Conservation (phyloP, 1,284 basidiomycete genomes). For the Trametes pubescens region DNA sequence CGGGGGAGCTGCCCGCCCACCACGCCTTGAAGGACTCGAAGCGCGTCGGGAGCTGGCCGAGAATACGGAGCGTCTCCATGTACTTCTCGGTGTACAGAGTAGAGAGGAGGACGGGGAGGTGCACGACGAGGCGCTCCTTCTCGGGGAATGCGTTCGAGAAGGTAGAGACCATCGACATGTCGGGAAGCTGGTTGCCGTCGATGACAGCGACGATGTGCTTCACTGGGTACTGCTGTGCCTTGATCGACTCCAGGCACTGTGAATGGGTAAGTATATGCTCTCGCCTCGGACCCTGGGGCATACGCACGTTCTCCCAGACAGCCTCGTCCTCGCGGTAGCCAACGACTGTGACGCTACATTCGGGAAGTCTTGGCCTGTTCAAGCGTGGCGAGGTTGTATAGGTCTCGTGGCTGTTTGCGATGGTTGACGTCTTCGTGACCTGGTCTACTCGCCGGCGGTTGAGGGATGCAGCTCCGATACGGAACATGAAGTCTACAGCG, state of each 20-base stretch:
- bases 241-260: conserved; percentile 32
- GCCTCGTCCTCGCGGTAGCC: conserved; percentile 34
- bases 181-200: conserved; percentile 32
- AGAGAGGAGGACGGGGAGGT: conserved; percentile 33
- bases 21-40: conserved; percentile 31
- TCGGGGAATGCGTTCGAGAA: conserved; percentile 33
- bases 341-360: conserved; percentile 33
- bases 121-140: conserved; percentile 29
- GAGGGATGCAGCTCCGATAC: conserved; percentile 28
- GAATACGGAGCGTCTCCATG: conserved; percentile 21
- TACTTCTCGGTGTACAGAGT: conserved; percentile 35
- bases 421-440: conserved; percentile 16
- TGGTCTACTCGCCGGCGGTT: conserved; percentile 28
- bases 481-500: conserved; percentile 28
- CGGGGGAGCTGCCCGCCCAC: conserved; percentile 21
- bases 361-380: conserved; percentile 20
- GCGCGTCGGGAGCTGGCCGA: conserved; percentile 22
- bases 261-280: not conserved
- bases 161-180: conserved; percentile 28
- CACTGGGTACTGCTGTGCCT: conserved; percentile 32
- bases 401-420: conserved; percentile 12
- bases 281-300: not conserved
- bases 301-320: conserved; percentile 26
- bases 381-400: conserved; percentile 14
- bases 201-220: conserved; percentile 36